phyloP scores from a whole-genome alignment of 1,284 basidiomycete species.

The Boletellus dicymbophilus region DNA sequence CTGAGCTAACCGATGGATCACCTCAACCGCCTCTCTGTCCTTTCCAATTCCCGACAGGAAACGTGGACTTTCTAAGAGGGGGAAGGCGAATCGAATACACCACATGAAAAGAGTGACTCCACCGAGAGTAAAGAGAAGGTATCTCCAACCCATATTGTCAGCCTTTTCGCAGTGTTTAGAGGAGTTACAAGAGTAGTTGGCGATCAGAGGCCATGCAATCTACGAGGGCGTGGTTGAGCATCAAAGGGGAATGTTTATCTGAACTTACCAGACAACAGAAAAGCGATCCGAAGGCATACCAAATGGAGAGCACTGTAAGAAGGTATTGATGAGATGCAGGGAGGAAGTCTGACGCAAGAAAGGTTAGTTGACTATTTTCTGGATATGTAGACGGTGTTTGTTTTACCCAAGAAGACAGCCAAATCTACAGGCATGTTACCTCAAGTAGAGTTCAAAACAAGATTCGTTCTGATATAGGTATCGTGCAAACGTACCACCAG shows the following conservation, averaged over 20 bases:
- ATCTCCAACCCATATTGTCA: constrained; percentile 63
- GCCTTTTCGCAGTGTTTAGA: constrained; percentile 38
- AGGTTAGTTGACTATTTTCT: neutral
- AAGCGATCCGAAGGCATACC: constrained; percentile 72
- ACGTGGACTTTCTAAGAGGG: constrained; percentile 61
- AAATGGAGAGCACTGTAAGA: constrained; percentile 67
- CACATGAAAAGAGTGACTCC: constrained; percentile 56
- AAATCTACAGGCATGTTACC: constrained; percentile 65
- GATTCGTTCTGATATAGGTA: neutral
- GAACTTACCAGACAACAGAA: constrained; percentile 58
- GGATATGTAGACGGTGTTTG: neutral
- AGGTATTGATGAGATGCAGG: constrained; percentile 71
- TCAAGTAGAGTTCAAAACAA: constrained; percentile 10
- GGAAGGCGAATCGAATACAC: constrained; percentile 59
- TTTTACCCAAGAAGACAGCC: constrained; percentile 59
- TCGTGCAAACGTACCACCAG: constrained; percentile 42
- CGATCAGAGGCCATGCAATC: constrained; percentile 53
- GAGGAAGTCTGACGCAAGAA: constrained; percentile 52
- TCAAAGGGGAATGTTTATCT: neutral
- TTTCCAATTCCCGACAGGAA: constrained; percentile 62
- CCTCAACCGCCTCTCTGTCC: constrained; percentile 62
- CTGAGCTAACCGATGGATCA: constrained; percentile 58
- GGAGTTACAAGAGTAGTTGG: constrained; percentile 46
- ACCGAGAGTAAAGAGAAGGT: constrained; percentile 44
- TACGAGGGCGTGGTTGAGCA: constrained; percentile 1